Base-by-base conservation (phyloP, 2,329 filamentous ascomycete species). In the Shiraia sp. region DNA sequence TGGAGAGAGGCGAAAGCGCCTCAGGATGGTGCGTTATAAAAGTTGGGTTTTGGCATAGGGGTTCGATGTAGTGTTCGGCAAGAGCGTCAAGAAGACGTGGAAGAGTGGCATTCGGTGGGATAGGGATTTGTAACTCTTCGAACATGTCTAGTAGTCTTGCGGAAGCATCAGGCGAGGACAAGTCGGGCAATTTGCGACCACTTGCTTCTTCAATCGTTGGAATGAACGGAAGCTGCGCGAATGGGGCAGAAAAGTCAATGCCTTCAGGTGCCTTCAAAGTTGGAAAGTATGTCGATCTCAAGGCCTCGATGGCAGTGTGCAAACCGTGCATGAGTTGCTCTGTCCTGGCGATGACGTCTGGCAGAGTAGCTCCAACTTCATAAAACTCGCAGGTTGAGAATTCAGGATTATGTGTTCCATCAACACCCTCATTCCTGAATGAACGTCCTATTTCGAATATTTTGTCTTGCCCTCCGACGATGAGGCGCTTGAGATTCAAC, bases 361-460 rank as follows among this genome's bases (percentile, higher is more conserved):
- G 74, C 0, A 96, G 78, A 51, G 86, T 87, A 46, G 86, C 83
- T 60, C 91, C 95, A 2, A 91, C 86, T 47, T 87, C 85, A 71
- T 99, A 99, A 72, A 96, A 97, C 72, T 99, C 93, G 75, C 92
- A 97, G 46, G 89, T 97, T 31, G 88, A 93, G 72, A 97, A 99
- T 65, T 99, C 93, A 0, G 93, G 92, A 63, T 99, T 99, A 67
- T 99, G 93, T 0, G 90, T 96, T 25, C 61, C 66, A 38, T 68
- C 63, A 1, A 67, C 58, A 68, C 90, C 89, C 73, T 99, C 93
- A 65, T 99, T 99, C 30, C 93, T 83, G 70, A 99, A 99, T 10
- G 85, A 84, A 3, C 89, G 86, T 1, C 93, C 93, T 51, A 99
- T 91, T 71, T 99, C 93, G 62, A 95, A 99, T 17, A 99, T 83